These are phyloP conservation scores for Trichosporon inkin DNA, from an alignment of 1,284 basidiomycete genomes.

Conservation along the genomic window DNA sequence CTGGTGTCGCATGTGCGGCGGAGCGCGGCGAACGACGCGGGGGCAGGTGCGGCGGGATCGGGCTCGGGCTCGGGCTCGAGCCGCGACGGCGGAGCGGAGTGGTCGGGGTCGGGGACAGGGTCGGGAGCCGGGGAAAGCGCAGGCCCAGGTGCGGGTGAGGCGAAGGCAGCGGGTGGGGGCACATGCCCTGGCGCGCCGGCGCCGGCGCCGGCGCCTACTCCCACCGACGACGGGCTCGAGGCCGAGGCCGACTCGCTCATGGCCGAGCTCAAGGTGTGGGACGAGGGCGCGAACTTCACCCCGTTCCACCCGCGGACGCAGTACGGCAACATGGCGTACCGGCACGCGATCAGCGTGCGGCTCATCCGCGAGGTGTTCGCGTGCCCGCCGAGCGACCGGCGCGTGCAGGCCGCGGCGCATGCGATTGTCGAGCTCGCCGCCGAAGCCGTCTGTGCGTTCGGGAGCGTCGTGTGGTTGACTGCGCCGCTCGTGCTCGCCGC, in stretches of 20 bases:
- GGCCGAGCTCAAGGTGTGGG: constrained; percentile 40
- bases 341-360: constrained; percentile 37
- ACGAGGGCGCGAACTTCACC: constrained; percentile 34
- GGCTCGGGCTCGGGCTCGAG: no score
- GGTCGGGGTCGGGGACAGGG: no score
- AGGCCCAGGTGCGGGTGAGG: no score
- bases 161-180: not conserved
- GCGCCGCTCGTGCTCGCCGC: constrained; percentile 44
- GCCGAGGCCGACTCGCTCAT: constrained; percentile 30
- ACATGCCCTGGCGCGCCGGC: not conserved
- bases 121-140: not conserved
- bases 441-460: constrained; percentile 33
- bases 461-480: constrained; percentile 40
- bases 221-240: constrained; percentile 4
- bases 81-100: no score
- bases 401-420: constrained; percentile 26
- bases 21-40: constrained; percentile 6
- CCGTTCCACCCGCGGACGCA: constrained; percentile 38
- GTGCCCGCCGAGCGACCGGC: constrained; percentile 27
- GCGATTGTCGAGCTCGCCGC: constrained; percentile 41
- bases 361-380: constrained; percentile 37
- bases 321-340: constrained; percentile 40
- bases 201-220: no score
- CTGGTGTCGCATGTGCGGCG: constrained; percentile 24
- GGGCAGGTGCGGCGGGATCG: not conserved